Evolutionary conservation across 2,329 filamentous ascomycete species (phyloP), one percentile per base, ranked within the genome.

Genomic region (Boeremia lycopersici): DNA sequence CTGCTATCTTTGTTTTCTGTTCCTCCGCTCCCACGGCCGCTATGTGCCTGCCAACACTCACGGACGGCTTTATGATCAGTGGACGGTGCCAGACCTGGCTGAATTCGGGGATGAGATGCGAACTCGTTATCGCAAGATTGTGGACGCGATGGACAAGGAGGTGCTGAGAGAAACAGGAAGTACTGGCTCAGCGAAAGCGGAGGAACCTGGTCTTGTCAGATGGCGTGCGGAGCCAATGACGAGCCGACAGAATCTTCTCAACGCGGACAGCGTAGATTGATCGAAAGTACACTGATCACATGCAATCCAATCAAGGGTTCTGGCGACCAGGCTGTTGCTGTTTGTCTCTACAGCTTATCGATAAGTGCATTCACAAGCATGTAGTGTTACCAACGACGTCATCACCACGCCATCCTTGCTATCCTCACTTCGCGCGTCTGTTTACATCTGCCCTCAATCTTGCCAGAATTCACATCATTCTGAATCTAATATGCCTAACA

Each of bases 401-500:
- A 51, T 51, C 10, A 28, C n/a, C 30, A 28, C 25, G 2, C 12
- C 12, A 46, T 29, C 9, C 30, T 12, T 6, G 28, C 19, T 23
- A 15, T 17, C 17, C 9, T 30, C 25, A 23, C 11, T 6, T 5
- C 10, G 2, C 19, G 12, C 11, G 2, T 12, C 29, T 7, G 23
- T 29, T 6, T 10, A 30, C 13, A 29, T 25, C 26, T 41, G 1
- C 11, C 13, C 1, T 9, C 30, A 31, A 13, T 25, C 9, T 13
- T 15, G 11, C 36, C 13, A 23, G 19, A 10, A n/a, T 2, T 19
- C 17, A 12, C 15, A n/a, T 26, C 13, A 26, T 10, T 13, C 13
- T 11, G 11, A 5, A 42, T 9, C 4, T 29, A 55, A 34, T 6
- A 73, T 73, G 70, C 53, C 67, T 36, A 80, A 78, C 31, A 76